Evolutionary conservation across 1,284 basidiomycete species (phyloP), one percentile per base, ranked within the genome.

Genomic region (Irpex sp.): DNA sequence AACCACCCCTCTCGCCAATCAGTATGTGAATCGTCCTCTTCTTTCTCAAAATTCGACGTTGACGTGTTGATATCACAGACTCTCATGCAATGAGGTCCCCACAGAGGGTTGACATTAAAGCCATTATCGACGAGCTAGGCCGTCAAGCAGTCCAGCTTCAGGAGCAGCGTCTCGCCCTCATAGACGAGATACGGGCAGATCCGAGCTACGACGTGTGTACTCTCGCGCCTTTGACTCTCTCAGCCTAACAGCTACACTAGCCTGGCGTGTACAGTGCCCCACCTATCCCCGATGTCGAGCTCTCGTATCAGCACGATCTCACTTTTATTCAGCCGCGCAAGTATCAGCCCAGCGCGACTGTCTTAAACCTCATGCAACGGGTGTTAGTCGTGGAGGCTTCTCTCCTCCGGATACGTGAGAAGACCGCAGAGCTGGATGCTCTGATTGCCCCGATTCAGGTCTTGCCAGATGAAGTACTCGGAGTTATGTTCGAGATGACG

Each of bases 61-160:
- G 26, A 26, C 26, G 26, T 26, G 26, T 26, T 26, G 26, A 26
- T 26, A 26, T 26, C 26, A 26, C 26, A 44, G 40, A 11, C 15
- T 44, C 11, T 11, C 40, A 44, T 44, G 15, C 11, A n/a, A 62
- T 62, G 61, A 26, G 44, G 9, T 49, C 44, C 21, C 58, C 60
- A 13, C 65, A 62, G 37, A 61, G 63, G 17, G 40, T 47, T 4
- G 63, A 66, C 8, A 64, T 66, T 60, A 66, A 66, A 55, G 55
- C 31, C 19, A 64, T 64, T 38, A 66, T 66, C 48, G 57, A 62
- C 6, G 65, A 62, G 11, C 63, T 66, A 15, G 59, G 61, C 34
- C 65, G 65, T 11, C 63, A 63, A 40, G 61, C 63, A 11, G 49
- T 64, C 15, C 63, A 64, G 34, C 58, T 66, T 15, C 63, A 64